These are phyloP conservation scores for Solanum pinnatisectum DNA, from an alignment of 257 asterid species.

Conservation along the genomic window DNA sequence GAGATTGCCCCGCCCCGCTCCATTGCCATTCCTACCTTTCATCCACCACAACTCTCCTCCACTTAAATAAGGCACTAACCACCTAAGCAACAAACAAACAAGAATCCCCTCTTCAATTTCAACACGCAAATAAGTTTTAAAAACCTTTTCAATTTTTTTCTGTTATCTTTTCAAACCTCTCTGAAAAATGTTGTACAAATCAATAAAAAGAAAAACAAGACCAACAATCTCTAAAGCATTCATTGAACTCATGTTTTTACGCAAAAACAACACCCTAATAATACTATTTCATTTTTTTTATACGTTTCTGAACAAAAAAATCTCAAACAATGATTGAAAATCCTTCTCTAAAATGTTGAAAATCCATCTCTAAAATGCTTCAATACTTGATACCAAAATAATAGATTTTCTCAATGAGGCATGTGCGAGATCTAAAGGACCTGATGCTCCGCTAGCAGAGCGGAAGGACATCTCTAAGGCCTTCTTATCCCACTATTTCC, in stretches of 20 bases:
- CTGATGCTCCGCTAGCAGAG: too few relatives aligned
- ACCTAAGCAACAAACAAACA: not conserved
- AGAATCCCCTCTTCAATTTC: not conserved
- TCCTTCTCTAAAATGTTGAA: not conserved
- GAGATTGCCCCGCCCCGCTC: too few relatives aligned
- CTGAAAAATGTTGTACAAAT: not conserved
- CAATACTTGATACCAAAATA: not conserved
- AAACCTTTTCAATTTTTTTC: not conserved
- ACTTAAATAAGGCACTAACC: not conserved
- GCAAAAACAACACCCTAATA: not conserved
- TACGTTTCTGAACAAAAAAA: not conserved
- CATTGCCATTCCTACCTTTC: not conserved
- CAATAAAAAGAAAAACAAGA: not conserved
- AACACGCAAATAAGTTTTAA: not conserved
- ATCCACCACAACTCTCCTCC: not conserved
- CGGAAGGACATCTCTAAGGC: too few relatives aligned
- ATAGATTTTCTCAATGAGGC: not conserved
- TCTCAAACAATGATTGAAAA: not conserved
- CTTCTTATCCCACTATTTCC: too few relatives aligned
- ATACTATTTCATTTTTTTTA: not conserved
- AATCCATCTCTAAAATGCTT: not conserved
- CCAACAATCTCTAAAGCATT: not conserved
- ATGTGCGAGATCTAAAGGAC: too few relatives aligned
- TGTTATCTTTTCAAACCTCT: not conserved
- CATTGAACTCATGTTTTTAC: not conserved